Evolutionary conservation across 2,329 filamentous ascomycete species (phyloP), one percentile per base, ranked within the genome.

Genomic region (Fusarium austroafricanum): DNA sequence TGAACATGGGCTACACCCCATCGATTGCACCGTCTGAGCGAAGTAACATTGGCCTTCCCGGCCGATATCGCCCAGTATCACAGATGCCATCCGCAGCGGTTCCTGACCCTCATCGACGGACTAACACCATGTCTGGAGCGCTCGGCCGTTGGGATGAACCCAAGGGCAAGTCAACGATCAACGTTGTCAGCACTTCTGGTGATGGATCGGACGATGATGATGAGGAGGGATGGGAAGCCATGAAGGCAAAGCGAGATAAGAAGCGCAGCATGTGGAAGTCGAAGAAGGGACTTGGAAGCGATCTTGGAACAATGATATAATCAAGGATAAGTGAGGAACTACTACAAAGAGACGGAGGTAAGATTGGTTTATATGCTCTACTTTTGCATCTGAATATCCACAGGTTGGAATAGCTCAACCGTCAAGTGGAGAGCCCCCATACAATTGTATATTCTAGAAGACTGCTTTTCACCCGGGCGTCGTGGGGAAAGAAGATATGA

Each of bases 1-100:
- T 61, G 78, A 86, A 82, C 45, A 79, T 79, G 51, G 89, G 88
- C 10, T 98, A 98, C 79, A 87, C 94, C 2, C 89, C 94, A 2
- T 98, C 95, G 1, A 97, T 99, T 70, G 95, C 96, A 4, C 96
- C 96, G 2, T 97, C 93, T 7, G 96, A 98, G 81, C 91, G 96
- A 64, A 98, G 94, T 83, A 98, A 96, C 77, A 83, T 97, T 64
- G 96, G 96, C 17, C 86, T 97, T 52, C 94, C 96, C 10, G 90
- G 93, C 31, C 89, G 96, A 43, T 99, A 99, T 80, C 88, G 96
- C 44, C 94, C 96, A 2, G 95, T 98, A 1, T 94, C 92, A 1
- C 90, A 91, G 40, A 82, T 85, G 55, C 83, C 82, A 9, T 72
- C 71, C 10, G 67, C 71, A 1, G 72, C 57, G 73, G 79, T 43